Base-by-base conservation (phyloP, 2,329 filamentous ascomycete genomes). In the Arthrobotrys pseudoclavata region DNA sequence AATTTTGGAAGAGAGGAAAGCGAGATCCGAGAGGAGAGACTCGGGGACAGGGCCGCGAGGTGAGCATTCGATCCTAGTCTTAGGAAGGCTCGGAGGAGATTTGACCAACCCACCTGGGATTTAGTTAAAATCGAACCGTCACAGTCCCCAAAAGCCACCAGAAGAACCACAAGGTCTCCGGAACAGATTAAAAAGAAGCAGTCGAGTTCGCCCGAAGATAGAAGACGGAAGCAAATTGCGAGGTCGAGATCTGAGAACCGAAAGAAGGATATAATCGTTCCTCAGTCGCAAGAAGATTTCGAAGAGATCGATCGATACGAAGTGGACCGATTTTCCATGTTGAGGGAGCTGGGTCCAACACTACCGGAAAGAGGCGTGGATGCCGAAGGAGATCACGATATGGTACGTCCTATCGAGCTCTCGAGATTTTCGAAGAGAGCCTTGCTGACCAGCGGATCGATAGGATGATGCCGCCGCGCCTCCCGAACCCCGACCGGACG, bases 261-360 rank as follows among this genome's bases (percentile, higher is more conserved):
- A n/a, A 75, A 60, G 31, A 80, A 74, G 26, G 26, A 42, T 22
- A 50, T 20, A 26, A 76, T 76, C 20, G 72, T 76, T 12, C 72
- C 72, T 13, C 68, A 71, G 22, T 80, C 79, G 15, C 66, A 71
- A 18, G 80, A 81, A 29, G 79, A 80, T 29, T 79, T 80, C 64
- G 79, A 80, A n/a, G 81, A 82, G 70, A 72, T 70, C 9, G 79
- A 81, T 47, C 48, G 80, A 37, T 79, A 79, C 13, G 80, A 80
- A 45, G 63, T 57, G 22, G 81, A 82, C 50, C 69, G 68, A 3
- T 71, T 69, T 29, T 68, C 67, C 48, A 62, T 76, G 77, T 45
- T 79, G 40, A 63, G 15, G 6, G 77, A 79, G 22, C 53, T 79
- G 3, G 72, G 72, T 5, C 67, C 71, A 18, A 31, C 62, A 9